Percentiles rank a stretch among this genome's conserved stretches.
These are phyloP conservation scores for Zygnema cylindricum DNA, from an alignment of 139 green algal genomes.

Conservation along the genomic window DNA sequence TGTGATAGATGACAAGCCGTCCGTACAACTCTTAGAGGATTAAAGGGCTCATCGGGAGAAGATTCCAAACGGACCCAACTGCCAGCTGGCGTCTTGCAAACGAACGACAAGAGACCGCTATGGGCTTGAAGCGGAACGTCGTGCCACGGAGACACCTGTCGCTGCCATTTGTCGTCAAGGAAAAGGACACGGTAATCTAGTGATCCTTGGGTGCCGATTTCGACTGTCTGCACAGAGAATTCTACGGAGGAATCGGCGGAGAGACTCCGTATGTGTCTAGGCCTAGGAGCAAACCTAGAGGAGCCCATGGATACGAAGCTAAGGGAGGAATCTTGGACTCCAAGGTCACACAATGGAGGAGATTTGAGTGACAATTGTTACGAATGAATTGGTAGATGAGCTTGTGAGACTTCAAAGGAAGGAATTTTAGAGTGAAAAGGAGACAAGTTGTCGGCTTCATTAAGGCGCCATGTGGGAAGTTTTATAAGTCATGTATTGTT, in stretches of 20 bases:
- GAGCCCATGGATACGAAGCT: background rate
- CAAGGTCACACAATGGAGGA: too few species aligned
- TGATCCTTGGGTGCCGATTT: conserved; percentile 25
- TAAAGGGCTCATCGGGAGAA: conserved; percentile 36
- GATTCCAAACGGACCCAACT: conserved; percentile 15
- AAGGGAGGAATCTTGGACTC: too few species aligned
- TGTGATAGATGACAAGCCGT: background rate
- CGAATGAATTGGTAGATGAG: too few species aligned
- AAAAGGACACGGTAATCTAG: conserved; percentile 34
- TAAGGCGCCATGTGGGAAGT: too few species aligned
- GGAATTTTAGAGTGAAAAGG: too few species aligned
- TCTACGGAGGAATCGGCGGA: background rate
- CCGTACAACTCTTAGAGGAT: conserved; percentile 10
- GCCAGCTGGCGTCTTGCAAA: conserved; percentile 29
- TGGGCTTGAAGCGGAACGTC: conserved; percentile 25
- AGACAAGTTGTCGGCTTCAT: too few species aligned
- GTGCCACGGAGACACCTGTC: conserved; percentile 33
- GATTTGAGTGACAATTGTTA: too few species aligned
- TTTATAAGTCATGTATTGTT: too few species aligned
- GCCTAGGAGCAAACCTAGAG: background rate
- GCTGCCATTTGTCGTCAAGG: conserved; percentile 8
- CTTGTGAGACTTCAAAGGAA: too few species aligned
- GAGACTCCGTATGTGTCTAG: background rate
- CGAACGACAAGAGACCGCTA: background rate
- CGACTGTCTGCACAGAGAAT: conserved; percentile 6